Evolutionary conservation across 345 rosid genomes (phyloP).

Genomic region (Erucastrum elatum): DNA sequence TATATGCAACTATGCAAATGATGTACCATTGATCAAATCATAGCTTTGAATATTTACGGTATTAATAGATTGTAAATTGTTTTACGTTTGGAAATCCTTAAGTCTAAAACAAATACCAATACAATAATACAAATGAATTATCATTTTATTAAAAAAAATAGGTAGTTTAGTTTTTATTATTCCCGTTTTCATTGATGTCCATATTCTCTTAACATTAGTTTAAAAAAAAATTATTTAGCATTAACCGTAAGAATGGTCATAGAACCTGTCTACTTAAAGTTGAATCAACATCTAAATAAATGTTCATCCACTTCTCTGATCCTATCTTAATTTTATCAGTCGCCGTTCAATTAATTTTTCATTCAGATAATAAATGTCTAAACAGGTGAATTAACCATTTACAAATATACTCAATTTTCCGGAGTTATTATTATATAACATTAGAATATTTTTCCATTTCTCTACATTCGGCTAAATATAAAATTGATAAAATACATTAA

Average conservation of each 20-base stretch:
- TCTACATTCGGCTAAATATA: background rate
- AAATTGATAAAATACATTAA: background rate
- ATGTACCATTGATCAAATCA: no score
- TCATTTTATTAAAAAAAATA: no score
- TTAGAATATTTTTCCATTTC: background rate
- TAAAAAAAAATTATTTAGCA: no score
- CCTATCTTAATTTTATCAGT: slow-evolving; percentile 3
- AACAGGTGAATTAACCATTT: background rate
- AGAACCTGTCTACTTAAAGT: slow-evolving; percentile 23
- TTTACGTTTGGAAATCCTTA: no score
- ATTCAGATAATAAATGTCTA: background rate
- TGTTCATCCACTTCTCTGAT: slow-evolving; percentile 30
- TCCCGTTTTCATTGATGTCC: no score
- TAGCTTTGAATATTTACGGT: no score
- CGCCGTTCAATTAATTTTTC: background rate
- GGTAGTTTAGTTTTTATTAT: no score
- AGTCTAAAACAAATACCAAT: no score
- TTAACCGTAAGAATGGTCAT: slow-evolving; percentile 2
- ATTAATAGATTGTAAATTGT: no score
- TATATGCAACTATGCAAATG: no score
- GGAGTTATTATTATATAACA: background rate
- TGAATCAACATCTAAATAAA: slow-evolving; percentile 22
- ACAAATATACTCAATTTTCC: background rate
- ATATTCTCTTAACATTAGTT: no score
- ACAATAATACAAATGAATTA: no score